phyloP scores from a whole-genome alignment of 768 basidiomycete species.

The Tylopilus rubrobrunneus region DNA sequence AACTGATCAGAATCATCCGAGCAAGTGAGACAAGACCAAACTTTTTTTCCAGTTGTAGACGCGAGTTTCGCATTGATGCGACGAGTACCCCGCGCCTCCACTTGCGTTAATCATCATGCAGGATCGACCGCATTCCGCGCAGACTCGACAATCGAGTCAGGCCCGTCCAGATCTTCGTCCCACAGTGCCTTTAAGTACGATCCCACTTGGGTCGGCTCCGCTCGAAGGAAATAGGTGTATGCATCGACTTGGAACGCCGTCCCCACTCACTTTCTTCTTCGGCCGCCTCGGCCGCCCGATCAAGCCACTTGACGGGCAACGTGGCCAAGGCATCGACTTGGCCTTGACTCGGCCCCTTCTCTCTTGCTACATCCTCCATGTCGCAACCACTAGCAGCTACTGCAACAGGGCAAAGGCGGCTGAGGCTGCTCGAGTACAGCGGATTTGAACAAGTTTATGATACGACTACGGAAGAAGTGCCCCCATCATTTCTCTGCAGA shows the following conservation, averaged over 20 bases:
- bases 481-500: no score
- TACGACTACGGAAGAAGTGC: no score
- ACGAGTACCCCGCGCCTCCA: slow-evolving; percentile 87
- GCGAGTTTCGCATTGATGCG: slow-evolving; percentile 58
- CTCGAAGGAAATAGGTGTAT: slow-evolving; percentile 42
- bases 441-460: no score
- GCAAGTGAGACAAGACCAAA: slow-evolving; percentile 26
- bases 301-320: slow-evolving; percentile 77
- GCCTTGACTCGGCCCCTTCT: slow-evolving; percentile 51
- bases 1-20: neutral
- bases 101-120: slow-evolving; percentile 78
- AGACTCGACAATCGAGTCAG: slow-evolving; percentile 23
- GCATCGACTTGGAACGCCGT: slow-evolving; percentile 25
- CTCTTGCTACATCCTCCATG: slow-evolving; percentile 27
- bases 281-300: slow-evolving; percentile 41
- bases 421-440: no score
- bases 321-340: slow-evolving; percentile 70
- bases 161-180: slow-evolving; percentile 51
- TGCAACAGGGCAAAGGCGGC: no score
- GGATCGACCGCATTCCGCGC: slow-evolving; percentile 51
- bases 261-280: slow-evolving; percentile 45
- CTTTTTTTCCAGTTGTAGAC: slow-evolving; percentile 65
- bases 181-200: slow-evolving; percentile 84
- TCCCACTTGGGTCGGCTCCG: slow-evolving; percentile 46
- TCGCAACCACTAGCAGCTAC: no score